Conservation (phyloP, 2,329 filamentous ascomycete species). For the Cyphellophora europaea region DNA sequence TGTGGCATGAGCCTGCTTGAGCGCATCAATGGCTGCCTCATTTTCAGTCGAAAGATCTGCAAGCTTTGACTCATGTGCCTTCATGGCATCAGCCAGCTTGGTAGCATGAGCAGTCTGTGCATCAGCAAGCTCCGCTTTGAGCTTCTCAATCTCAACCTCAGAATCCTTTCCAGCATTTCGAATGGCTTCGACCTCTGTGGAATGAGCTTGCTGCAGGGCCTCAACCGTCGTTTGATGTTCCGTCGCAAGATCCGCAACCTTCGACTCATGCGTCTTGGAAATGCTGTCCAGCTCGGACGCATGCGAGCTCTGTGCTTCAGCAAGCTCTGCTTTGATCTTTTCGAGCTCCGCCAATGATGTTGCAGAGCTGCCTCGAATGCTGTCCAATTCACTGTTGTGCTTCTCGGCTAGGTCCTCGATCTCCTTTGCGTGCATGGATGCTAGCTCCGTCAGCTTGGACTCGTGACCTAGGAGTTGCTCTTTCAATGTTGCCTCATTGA, state of each 20-base stretch:
- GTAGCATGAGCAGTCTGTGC: constrained; percentile 22
- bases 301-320: no score
- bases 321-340: constrained; percentile 4
- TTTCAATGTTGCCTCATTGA: no score
- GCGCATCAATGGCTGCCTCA: constrained; percentile 6
- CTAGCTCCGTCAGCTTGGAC: constrained; percentile 8
- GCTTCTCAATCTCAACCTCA: constrained; percentile 23
- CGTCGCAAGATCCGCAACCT: constrained; percentile 10
- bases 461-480: constrained; percentile 9
- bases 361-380: constrained; percentile 1
- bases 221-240: no score
- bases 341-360: constrained; percentile 6
- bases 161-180: background rate
- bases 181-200: constrained; percentile 6
- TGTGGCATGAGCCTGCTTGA: constrained; percentile 10
- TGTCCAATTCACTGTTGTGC: constrained; percentile 8
- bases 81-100: constrained; percentile 24
- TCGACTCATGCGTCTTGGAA: constrained; percentile 21
- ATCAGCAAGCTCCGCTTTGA: constrained; percentile 24
- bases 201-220: constrained; percentile 3
- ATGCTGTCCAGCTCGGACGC: no score
- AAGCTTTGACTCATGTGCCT: constrained; percentile 15
- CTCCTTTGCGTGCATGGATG: constrained; percentile 8
- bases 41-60: constrained; percentile 6
- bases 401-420: constrained; percentile 29